Percentiles rank a stretch among this genome's conserved stretches.
Conservation (phyloP, 73 alveolate species). For the Blepharisma japonicum region DNA sequence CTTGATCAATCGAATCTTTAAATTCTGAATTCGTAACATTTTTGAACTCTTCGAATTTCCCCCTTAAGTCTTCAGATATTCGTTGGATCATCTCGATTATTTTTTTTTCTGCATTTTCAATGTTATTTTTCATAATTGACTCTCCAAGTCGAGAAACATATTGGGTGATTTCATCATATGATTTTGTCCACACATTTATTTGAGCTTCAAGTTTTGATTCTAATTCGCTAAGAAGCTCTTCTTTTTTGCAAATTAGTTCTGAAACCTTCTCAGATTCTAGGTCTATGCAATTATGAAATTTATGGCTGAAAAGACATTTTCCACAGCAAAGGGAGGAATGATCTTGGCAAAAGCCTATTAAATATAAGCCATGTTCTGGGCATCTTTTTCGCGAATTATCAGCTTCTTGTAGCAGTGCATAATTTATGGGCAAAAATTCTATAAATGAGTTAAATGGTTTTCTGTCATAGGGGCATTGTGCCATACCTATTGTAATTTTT, state of each 20-base stretch:
- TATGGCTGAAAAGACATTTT: constrained; percentile 3
- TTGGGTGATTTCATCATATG: neutral
- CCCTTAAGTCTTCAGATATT: no score
- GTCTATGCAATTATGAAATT: neutral
- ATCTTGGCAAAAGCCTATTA: neutral
- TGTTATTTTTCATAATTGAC: no score
- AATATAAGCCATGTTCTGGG: constrained; percentile 12
- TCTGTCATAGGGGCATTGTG: constrained; percentile 16
- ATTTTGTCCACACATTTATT: neutral
- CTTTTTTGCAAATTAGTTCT: neutral
- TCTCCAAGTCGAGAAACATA: no score
- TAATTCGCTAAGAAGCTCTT: neutral
- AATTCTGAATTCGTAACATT: no score
- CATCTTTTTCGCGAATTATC: neutral
- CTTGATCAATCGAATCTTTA: no score
- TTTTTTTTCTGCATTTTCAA: no score
- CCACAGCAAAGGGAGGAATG: constrained; percentile 10
- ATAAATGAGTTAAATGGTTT: neutral
- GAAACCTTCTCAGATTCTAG: neutral
- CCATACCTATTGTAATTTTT: neutral
- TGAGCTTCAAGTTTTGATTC: neutral
- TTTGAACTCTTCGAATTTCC: no score
- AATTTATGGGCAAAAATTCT: neutral
- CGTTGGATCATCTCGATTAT: no score
- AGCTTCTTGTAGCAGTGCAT: neutral